These are phyloP conservation scores for Coemansia sp. DNA, from an alignment of 192 early-diverging fungal species.

Conservation along the genomic window DNA sequence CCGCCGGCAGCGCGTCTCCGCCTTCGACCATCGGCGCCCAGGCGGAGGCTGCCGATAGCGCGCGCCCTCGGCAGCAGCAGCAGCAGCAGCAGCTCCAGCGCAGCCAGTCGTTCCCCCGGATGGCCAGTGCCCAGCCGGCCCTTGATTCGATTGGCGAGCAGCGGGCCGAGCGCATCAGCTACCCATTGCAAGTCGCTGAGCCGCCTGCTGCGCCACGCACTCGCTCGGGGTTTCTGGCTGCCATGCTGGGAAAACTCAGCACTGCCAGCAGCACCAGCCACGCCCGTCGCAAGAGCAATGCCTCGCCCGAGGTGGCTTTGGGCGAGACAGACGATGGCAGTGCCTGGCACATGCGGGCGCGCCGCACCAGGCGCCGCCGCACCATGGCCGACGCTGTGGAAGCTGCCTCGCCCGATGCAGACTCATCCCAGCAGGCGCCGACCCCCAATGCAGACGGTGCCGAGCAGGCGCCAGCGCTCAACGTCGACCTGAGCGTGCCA, in stretches of 20 bases:
- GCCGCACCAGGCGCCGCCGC: conserved; percentile 19
- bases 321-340: background rate
- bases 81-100: conserved; percentile 12
- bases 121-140: background rate
- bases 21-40: background rate
- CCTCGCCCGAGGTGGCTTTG: background rate
- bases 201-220: background rate
- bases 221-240: conserved; percentile 24
- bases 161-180: conserved; percentile 9
- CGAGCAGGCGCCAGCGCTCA: conserved; percentile 8
- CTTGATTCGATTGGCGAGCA: conserved; percentile 5
- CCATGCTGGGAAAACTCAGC: conserved; percentile 18
- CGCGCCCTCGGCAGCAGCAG: background rate
- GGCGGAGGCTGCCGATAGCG: background rate
- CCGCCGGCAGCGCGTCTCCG: conserved; percentile 17
- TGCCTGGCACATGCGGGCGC: conserved; percentile 13
- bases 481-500: conserved; percentile 12
- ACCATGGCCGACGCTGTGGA: conserved; percentile 6
- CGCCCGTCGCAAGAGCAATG: conserved; percentile 20
- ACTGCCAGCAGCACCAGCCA: conserved; percentile 5
- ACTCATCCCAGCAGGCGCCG: background rate
- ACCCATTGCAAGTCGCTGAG: background rate
- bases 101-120: conserved; percentile 34
- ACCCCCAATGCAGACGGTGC: background rate
- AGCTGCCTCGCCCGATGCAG: background rate